Evolutionary conservation across 805 yeast species (phyloP).

Genomic region (Candida nanaspora): DNA sequence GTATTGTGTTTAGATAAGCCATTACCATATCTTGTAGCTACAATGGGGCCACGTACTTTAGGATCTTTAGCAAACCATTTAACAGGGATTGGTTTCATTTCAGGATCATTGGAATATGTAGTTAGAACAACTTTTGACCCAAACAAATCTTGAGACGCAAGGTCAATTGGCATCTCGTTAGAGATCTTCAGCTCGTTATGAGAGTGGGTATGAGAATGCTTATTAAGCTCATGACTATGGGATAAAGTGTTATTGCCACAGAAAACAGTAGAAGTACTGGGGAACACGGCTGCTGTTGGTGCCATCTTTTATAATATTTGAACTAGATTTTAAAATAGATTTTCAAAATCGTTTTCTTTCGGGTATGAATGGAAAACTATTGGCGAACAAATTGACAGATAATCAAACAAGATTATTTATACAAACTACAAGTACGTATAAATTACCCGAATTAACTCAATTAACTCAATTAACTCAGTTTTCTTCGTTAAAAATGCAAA

Average conservation of each 20-base stretch:
- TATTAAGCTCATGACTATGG: not conserved
- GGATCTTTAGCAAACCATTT: constrained; percentile 49
- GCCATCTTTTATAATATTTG: not conserved
- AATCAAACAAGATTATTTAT: too few species aligned
- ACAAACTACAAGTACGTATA: too few species aligned
- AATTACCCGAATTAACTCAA: too few species aligned
- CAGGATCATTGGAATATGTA: constrained; percentile 46
- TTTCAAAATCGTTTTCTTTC: too few species aligned
- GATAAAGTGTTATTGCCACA: not conserved
- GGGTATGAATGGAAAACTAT: too few species aligned
- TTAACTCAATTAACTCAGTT: too few species aligned
- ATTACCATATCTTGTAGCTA: constrained; percentile 41
- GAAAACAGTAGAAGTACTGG: not conserved
- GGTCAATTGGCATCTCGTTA: constrained; percentile 13
- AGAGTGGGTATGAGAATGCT: not conserved
- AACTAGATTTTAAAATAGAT: too few species aligned
- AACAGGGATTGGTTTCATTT: constrained; percentile 39
- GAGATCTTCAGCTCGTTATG: not conserved
- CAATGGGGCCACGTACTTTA: constrained; percentile 47
- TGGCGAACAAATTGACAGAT: too few species aligned
- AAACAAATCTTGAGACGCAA: constrained; percentile 16
- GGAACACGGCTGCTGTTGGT: not conserved
- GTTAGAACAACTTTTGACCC: constrained; percentile 35
- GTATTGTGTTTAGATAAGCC: constrained; percentile 51
- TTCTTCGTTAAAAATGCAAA: too few species aligned